Evolutionary conservation across 192 early-diverging fungal species (phyloP).

Genomic region (Rhizophagus sp.): DNA sequence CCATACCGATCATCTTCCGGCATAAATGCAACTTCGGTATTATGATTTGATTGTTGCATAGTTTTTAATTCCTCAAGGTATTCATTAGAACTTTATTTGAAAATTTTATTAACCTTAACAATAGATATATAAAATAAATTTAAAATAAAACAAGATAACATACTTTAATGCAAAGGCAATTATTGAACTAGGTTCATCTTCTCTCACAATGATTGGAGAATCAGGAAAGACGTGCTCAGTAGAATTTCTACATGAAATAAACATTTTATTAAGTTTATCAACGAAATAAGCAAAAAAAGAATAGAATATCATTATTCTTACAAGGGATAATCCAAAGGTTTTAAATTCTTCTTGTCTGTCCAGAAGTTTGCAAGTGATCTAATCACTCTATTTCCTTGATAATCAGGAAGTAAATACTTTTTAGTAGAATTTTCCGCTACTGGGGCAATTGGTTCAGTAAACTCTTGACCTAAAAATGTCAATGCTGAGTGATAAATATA

Average conservation of each 20-base stretch:
- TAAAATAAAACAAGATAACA: not conserved
- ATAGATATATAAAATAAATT: not conserved
- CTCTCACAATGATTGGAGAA: conserved; percentile 83
- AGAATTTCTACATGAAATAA: conserved; percentile 43
- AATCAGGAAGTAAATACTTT: not conserved
- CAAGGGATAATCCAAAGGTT: conserved; percentile 75
- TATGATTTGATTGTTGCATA: conserved; percentile 40
- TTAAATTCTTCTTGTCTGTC: conserved; percentile 64
- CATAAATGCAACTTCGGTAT: conserved; percentile 30
- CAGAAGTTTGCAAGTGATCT: conserved; percentile 76
- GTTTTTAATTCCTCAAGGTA: conserved; percentile 68
- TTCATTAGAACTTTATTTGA: conserved; percentile 55
- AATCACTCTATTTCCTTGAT: conserved; percentile 37
- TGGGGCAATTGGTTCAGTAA: conserved; percentile 7
- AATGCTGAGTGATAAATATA: conserved; percentile 25
- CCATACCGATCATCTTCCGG: conserved; percentile 34
- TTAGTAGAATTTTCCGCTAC: not conserved
- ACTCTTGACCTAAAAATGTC: conserved; percentile 19
- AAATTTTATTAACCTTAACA: not conserved
- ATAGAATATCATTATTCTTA: conserved; percentile 43
- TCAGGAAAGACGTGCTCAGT: conserved; percentile 89
- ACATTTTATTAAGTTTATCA: not conserved
- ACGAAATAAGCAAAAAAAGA: not conserved
- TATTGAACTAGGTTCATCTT: conserved; percentile 92
- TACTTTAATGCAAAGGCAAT: conserved; percentile 83